phyloP scores from a whole-genome alignment of 768 basidiomycete genomes.

The Rickenella mellea region DNA sequence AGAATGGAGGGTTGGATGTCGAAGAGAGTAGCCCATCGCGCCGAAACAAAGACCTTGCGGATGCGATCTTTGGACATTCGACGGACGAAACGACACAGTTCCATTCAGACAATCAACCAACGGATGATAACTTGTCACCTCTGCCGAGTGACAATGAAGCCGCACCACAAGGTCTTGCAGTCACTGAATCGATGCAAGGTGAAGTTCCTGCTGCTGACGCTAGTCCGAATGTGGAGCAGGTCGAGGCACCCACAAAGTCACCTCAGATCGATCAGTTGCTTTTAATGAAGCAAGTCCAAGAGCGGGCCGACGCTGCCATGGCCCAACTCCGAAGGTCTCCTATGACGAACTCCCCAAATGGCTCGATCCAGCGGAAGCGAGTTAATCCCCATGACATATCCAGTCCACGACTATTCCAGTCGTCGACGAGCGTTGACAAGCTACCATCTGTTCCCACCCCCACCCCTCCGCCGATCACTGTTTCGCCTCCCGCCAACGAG shows the following conservation, averaged over 20 bases:
- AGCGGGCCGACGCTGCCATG: constrained; percentile 59
- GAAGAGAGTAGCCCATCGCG: constrained; percentile 35
- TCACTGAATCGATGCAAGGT: too few species aligned
- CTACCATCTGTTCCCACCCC: constrained; percentile 16
- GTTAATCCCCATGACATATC: constrained; percentile 59
- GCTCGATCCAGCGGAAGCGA: constrained; percentile 40
- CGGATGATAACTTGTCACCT: background rate
- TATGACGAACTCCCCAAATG: constrained; percentile 33
- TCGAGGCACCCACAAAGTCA: too few species aligned
- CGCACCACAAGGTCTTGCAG: background rate
- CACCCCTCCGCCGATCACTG: constrained; percentile 13
- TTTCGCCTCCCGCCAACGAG: constrained; percentile 7
- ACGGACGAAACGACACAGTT: too few species aligned
- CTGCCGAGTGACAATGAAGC: background rate
- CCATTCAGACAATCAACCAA: too few species aligned
- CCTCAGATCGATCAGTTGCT: too few species aligned
- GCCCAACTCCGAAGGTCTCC: constrained; percentile 34
- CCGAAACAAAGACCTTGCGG: constrained; percentile 66
- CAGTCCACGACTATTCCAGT: constrained; percentile 53
- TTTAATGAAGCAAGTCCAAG: constrained; percentile 46
- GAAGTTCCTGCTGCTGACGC: too few species aligned
- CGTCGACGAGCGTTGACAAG: constrained; percentile 38
- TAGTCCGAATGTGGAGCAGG: too few species aligned
- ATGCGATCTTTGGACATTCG: constrained; percentile 66
- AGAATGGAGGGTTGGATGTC: constrained; percentile 4